A percentile compares a stretch with the other conserved stretches of the same genome.
These are phyloP conservation scores for Phellinidium pouzarii DNA, from an alignment of 1,284 basidiomycete genomes.

Conservation along the genomic window DNA sequence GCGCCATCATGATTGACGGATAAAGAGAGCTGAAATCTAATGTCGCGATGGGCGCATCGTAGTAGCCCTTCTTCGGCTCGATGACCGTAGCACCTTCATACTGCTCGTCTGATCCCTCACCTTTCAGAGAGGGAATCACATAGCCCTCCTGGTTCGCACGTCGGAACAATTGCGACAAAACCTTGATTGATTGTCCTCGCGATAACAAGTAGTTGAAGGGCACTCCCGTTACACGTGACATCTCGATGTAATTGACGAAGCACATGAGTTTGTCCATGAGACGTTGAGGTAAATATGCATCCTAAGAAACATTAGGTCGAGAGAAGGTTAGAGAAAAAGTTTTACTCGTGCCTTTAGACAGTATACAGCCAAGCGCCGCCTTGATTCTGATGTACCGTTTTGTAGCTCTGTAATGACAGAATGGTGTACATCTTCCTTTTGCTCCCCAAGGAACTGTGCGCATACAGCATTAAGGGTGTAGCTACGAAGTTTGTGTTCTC, in stretches of 20 bases:
- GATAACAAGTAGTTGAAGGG: constrained; percentile 92
- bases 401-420: constrained; percentile 96
- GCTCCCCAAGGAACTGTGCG: constrained; percentile 91
- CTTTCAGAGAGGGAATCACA: constrained; percentile 74
- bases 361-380: constrained; percentile 88
- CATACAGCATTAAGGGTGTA: constrained; percentile 96
- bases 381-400: constrained; percentile 87
- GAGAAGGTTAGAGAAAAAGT: neutral
- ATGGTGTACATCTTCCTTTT: constrained; percentile 96
- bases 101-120: constrained; percentile 87
- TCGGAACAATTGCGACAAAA: constrained; percentile 87
- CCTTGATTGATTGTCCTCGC: constrained; percentile 94
- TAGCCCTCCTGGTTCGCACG: constrained; percentile 86
- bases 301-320: constrained; percentile 42
- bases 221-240: constrained; percentile 96
- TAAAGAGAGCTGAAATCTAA: constrained; percentile 96
- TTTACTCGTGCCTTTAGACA: constrained; percentile 73
- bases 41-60: constrained; percentile 91
- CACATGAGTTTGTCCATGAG: constrained; percentile 96
- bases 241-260: constrained; percentile 93
- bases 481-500: constrained; percentile 91
- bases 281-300: constrained; percentile 92
- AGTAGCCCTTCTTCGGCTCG: constrained; percentile 90
- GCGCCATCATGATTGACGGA: constrained; percentile 99
- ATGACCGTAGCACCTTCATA: constrained; percentile 98